phyloP scores from a whole-genome alignment of 768 basidiomycete species.

The Termitomyces heimii region DNA sequence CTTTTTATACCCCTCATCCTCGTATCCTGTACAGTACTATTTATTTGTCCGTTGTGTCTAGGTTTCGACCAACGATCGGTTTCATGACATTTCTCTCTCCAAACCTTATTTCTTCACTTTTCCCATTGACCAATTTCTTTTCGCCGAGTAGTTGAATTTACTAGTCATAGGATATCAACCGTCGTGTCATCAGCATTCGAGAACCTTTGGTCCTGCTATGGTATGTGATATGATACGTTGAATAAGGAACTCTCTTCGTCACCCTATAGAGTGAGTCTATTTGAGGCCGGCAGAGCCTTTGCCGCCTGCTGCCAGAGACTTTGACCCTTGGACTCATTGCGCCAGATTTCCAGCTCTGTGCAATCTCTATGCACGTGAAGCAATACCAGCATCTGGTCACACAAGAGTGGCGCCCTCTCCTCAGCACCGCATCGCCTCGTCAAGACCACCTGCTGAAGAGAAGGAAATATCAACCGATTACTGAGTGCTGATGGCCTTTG shows the following conservation, averaged over 20 bases:
- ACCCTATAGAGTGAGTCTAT: constrained; percentile 10
- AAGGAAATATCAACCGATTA: constrained; percentile 19
- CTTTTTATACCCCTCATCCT: too few relatives aligned
- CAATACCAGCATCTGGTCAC: constrained; percentile 18
- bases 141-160: background rate
- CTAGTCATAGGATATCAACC: background rate
- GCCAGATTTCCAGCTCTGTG: constrained; percentile 32
- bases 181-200: too few relatives aligned
- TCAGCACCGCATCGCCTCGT: constrained; percentile 20
- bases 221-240: background rate
- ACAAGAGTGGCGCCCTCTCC: constrained; percentile 16
- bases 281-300: constrained; percentile 8
- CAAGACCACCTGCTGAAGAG: constrained; percentile 24
- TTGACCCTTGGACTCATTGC: constrained; percentile 21
- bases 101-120: too few relatives aligned
- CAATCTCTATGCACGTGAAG: constrained; percentile 21
- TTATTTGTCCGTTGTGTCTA: too few relatives aligned
- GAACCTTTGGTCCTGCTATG: background rate
- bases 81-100: too few relatives aligned
- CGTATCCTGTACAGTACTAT: too few relatives aligned
- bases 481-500: constrained; percentile 16
- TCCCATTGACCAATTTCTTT: too few relatives aligned
- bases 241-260: background rate
- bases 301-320: constrained; percentile 26
- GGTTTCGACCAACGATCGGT: too few relatives aligned